Evolutionary conservation across 139 green algal genomes (phyloP).

Genomic region (Pleodorina starrii): DNA sequence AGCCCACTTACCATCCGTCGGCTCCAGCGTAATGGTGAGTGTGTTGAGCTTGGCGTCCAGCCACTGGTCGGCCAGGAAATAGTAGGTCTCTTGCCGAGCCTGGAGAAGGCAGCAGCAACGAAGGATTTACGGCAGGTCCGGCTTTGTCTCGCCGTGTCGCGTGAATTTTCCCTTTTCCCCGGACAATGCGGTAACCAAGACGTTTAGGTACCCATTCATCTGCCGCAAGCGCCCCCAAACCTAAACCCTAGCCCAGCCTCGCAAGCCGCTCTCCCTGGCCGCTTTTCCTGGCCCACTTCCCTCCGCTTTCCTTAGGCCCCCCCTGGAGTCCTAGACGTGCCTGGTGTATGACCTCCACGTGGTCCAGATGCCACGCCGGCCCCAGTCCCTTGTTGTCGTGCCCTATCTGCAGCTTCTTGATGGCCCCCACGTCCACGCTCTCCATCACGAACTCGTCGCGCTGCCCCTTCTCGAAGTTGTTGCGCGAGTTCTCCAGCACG

Average conservation of each 20-base stretch:
- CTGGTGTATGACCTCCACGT: slow-evolving; percentile 70
- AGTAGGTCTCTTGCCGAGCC: slow-evolving; percentile 54
- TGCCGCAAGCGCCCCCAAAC: too few relatives aligned
- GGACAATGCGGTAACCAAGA: too few relatives aligned
- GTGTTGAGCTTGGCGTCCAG: slow-evolving; percentile 69
- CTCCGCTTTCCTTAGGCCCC: too few relatives aligned
- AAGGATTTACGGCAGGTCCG: too few relatives aligned
- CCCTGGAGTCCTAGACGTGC: too few relatives aligned
- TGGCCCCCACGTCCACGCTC: slow-evolving; percentile 58
- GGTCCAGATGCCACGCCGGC: slow-evolving; percentile 68
- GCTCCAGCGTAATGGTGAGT: slow-evolving; percentile 57
- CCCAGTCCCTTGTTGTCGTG: slow-evolving; percentile 64
- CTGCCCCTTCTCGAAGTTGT: slow-evolving; percentile 62
- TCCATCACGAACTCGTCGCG: slow-evolving; percentile 67
- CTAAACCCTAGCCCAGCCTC: too few relatives aligned
- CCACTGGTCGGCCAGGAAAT: slow-evolving; percentile 67
- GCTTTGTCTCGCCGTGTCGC: too few relatives aligned
- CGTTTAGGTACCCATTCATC: too few relatives aligned
- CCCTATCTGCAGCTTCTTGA: slow-evolving; percentile 64
- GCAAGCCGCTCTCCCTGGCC: too few relatives aligned
- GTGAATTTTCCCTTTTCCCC: too few relatives aligned
- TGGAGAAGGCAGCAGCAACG: slow-evolving; percentile 37
- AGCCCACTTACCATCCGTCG: slow-evolving; percentile 45
- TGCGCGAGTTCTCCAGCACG: slow-evolving; percentile 41
- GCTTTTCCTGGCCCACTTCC: too few relatives aligned